Base-by-base conservation (phyloP, 2,329 filamentous ascomycete genomes). In the Westerdykella aurantiaca region DNA sequence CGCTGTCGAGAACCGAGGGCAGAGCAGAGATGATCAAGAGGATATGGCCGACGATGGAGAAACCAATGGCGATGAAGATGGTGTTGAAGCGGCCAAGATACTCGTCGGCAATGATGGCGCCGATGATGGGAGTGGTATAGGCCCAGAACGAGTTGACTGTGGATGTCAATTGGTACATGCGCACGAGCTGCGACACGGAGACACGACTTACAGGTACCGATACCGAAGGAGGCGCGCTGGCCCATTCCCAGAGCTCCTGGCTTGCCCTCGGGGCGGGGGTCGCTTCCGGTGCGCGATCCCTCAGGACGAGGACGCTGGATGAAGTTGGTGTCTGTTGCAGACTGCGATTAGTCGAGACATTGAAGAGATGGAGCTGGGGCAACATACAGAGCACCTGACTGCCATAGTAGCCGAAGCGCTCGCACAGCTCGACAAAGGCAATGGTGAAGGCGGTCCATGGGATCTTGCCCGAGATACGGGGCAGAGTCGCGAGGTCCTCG, bases 371-470 rank as follows among this genome's bases (percentile, higher is more conserved):
- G 11, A 29, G 23, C 9, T 22, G 12, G 18, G 17, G 33, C 3
- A 34, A 60, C 73, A 51, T 72, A 78, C 83, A 86, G 23, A 86
- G 72, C 25, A 82, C 75, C 35, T 79, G 77, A 4, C 81, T 82
- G 43, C 85, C 85, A 58, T 88, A 88, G 77, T 87, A 89, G 12
- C 81, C 84, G 69, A 86, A 87, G 39, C 85, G 81, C 69, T 89
- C 85, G 69, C 82, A 86, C 44, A 87, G 70, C 67, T 89, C 85
- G 46, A 85, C 79, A 49, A 87, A 81, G 38, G 82, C 83, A 46
- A 89, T 79, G 21, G 80, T 82, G 68, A 81, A 88, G 45, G 83
- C 77, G 43, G 75, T 70, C 75, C 77, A 81, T 39, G 81, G 80
- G 48, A 88, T 78, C 58, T 74, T 74, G 52, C 80, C 82, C 11